Evolutionary conservation across 1,139 yeast species (phyloP), one percentile per base, ranked within the genome.

Genomic region (Suhomyces coccinellae): DNA sequence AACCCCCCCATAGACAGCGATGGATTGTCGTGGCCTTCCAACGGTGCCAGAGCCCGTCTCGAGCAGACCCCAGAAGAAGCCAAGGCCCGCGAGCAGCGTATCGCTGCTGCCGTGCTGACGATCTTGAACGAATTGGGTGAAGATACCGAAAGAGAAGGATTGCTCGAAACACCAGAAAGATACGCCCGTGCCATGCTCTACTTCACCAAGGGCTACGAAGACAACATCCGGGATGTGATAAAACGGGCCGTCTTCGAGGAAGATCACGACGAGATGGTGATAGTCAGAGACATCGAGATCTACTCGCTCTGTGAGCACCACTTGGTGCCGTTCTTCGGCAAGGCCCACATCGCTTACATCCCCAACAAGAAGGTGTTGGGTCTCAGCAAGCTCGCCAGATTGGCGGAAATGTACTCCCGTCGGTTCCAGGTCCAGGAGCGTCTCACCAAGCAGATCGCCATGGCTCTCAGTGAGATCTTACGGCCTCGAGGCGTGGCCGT

Each of bases 261-360:
- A 63, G 96, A 95, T 63, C 99, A 95, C 63, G 98, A 93, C 63
- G 99, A 93, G 64, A 93, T 93, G 98, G 99, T 93, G 39, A 91
- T 93, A 55, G 99, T 93, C 28, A 80, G 93, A 62, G 98, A 95
- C 63, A 93, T 93, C 50, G 97, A 90, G 58, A 81, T 93, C 42
- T 87, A 85, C 65, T 88, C 97, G 5, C 73, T 93, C 47, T 93
- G 99, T 69, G 99, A 93, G 66, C 99, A 93, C 65, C 99, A 93
- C 67, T 73, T 93, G 58, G 99, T 95, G 17, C 99, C 99, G 20
- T 93, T 95, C 63, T 87, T 83, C 58, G 99, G 99, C 46, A 91
- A 91, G 61, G 96, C 93, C 43, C 97, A 91, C 61, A 93, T 93
- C 55, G 99, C 95, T 13, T 93, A 93, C 66, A 91, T 93, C 52